phyloP scores from a whole-genome alignment of 306 rosid species.

The Cucurbita argyrosperma region DNA sequence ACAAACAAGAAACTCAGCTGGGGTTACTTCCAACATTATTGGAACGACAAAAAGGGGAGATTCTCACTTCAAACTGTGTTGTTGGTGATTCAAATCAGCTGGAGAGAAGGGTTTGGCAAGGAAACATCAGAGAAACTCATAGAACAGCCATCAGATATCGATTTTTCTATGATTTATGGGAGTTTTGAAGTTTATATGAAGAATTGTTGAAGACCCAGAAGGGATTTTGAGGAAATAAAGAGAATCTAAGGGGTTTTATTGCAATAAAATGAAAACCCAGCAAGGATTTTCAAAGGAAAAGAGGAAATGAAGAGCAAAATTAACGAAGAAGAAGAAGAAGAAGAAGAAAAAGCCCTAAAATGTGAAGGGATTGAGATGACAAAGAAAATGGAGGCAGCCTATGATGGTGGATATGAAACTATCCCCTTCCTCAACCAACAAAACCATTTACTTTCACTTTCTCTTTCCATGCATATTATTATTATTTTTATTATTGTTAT shows the following conservation, averaged over 20 bases:
- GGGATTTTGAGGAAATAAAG: neutral
- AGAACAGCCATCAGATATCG: neutral
- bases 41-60: neutral
- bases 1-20: neutral
- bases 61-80: neutral
- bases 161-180: neutral
- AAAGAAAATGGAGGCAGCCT: neutral
- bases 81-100: neutral
- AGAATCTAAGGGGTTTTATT: neutral
- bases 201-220: neutral
- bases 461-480: neutral
- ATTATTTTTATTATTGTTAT: neutral
- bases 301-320: no score
- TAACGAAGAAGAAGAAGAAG: no score
- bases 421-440: neutral
- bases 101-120: neutral
- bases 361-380: neutral
- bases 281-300: neutral
- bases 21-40: neutral
- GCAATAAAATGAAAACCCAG: neutral
- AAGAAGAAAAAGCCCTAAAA: neutral
- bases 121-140: neutral
- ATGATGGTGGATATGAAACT: neutral
- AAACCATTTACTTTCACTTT: neutral
- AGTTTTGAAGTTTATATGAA: neutral